A percentile compares a stretch with the other conserved stretches of the same genome.
These are phyloP conservation scores for Aspergillus ostianus DNA, from an alignment of 495 filamentous ascomycete species.

Conservation along the genomic window DNA sequence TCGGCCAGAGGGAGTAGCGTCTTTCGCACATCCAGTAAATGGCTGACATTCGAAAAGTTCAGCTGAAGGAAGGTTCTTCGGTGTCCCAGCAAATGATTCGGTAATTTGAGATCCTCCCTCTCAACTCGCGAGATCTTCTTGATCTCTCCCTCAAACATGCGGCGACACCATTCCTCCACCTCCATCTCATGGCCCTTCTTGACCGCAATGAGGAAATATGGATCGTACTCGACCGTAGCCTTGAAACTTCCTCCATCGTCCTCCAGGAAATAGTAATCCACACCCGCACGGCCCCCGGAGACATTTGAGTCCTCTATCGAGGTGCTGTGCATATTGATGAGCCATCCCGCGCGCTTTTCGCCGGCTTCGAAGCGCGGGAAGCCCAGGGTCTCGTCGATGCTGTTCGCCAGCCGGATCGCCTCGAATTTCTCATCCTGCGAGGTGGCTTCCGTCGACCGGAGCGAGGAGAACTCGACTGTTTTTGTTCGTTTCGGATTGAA, in stretches of 20 bases:
- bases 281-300: slow-evolving; percentile 77
- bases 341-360: slow-evolving; percentile 82
- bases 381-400: slow-evolving; percentile 91
- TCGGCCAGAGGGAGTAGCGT: slow-evolving; percentile 88
- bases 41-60: slow-evolving; percentile 80
- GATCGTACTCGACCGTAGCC: slow-evolving; percentile 92
- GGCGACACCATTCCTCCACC: slow-evolving; percentile 91
- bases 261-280: slow-evolving; percentile 97
- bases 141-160: slow-evolving; percentile 79
- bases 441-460: slow-evolving; percentile 76
- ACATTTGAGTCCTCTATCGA: slow-evolving; percentile 80
- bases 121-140: slow-evolving; percentile 74
- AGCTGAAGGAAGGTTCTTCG: slow-evolving; percentile 81
- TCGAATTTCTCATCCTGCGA: slow-evolving; percentile 85
- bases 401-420: slow-evolving; percentile 75
- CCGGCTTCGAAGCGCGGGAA: slow-evolving; percentile 92
- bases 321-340: slow-evolving; percentile 92
- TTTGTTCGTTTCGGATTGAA: slow-evolving; percentile 58
- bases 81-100: slow-evolving; percentile 93
- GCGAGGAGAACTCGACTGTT: slow-evolving; percentile 73
- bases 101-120: slow-evolving; percentile 94
- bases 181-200: slow-evolving; percentile 86
- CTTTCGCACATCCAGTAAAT: slow-evolving; percentile 78
- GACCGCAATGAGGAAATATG: slow-evolving; percentile 91
- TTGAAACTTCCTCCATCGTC: slow-evolving; percentile 94